Evolutionary conservation across 108 stramenopile species (phyloP).

Genomic region (Nitzschia sp.): DNA sequence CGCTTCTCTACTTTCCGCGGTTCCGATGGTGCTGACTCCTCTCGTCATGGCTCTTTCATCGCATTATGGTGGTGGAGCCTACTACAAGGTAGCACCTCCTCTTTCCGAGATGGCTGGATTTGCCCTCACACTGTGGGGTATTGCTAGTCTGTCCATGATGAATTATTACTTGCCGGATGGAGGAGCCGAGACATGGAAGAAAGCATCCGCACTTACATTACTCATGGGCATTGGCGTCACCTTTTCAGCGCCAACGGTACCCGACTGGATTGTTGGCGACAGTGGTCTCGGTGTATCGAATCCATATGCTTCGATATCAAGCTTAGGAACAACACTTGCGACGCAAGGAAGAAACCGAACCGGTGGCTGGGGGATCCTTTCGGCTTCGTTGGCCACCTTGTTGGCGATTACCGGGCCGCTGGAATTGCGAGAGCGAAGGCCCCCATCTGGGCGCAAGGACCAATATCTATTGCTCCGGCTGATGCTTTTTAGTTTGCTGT

Average conservation of each 20-base stretch:
- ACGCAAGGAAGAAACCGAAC: constrained; percentile 36
- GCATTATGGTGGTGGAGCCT: constrained; percentile 46
- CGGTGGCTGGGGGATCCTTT: constrained; percentile 80
- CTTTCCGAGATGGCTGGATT: constrained; percentile 68
- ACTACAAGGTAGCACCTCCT: constrained; percentile 52
- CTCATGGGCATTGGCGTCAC: constrained; percentile 64
- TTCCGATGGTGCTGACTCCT: constrained; percentile 61
- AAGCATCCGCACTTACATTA: constrained; percentile 55
- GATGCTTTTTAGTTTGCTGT: constrained; percentile 79
- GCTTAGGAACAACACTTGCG: constrained; percentile 28
- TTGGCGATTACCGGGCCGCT: constrained; percentile 79
- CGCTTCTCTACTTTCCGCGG: constrained; percentile 41
- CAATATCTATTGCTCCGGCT: constrained; percentile 60
- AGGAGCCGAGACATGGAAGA: constrained; percentile 73
- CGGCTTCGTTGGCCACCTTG: constrained; percentile 66
- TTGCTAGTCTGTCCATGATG: constrained; percentile 65
- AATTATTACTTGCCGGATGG: constrained; percentile 80
- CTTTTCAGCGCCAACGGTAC: constrained; percentile 66
- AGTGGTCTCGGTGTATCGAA: constrained; percentile 32
- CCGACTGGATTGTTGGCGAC: constrained; percentile 31
- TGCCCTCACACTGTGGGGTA: constrained; percentile 65
- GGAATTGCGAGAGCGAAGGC: constrained; percentile 66
- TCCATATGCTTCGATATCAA: constrained; percentile 57
- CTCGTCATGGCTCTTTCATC: constrained; percentile 51
- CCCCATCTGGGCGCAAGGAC: constrained; percentile 64